phyloP scores from a whole-genome alignment of 73 alveolate species.

The Paramecium biaurelia region DNA sequence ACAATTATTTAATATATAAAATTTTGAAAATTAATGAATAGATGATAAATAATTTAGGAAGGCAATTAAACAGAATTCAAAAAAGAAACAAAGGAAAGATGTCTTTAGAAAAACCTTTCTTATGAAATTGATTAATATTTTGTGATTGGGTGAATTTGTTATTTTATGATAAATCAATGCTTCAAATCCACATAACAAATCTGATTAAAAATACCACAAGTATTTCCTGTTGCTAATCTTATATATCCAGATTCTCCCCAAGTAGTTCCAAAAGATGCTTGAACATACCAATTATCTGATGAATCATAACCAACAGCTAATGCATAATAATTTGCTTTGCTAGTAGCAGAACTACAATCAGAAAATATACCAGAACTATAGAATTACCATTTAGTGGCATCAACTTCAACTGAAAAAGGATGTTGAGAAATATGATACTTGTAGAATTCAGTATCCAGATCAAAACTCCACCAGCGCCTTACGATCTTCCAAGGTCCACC shows the following conservation, averaged over 20 bases:
- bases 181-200: too few relatives aligned
- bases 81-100: too few relatives aligned
- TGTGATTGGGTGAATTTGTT: too few relatives aligned
- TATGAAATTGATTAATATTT: too few relatives aligned
- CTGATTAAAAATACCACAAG: neutral
- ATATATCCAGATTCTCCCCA: conserved; percentile 59
- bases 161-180: too few relatives aligned
- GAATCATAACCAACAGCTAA: conserved; percentile 76
- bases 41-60: too few relatives aligned
- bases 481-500: conserved; percentile 71
- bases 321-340: conserved; percentile 69
- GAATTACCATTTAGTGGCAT: conserved; percentile 69
- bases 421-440: neutral
- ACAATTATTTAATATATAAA: too few relatives aligned
- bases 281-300: neutral
- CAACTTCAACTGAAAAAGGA: conserved; percentile 61
- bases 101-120: too few relatives aligned
- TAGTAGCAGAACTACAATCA: neutral
- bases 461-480: neutral
- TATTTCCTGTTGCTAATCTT: conserved; percentile 10
- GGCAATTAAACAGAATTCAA: too few relatives aligned
- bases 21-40: too few relatives aligned
- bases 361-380: conserved; percentile 66
- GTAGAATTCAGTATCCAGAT: too few relatives aligned
- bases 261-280: conserved; percentile 27